Evolutionary conservation across 768 basidiomycete genomes (phyloP).

Genomic region (Asterophora lycoperdoides): DNA sequence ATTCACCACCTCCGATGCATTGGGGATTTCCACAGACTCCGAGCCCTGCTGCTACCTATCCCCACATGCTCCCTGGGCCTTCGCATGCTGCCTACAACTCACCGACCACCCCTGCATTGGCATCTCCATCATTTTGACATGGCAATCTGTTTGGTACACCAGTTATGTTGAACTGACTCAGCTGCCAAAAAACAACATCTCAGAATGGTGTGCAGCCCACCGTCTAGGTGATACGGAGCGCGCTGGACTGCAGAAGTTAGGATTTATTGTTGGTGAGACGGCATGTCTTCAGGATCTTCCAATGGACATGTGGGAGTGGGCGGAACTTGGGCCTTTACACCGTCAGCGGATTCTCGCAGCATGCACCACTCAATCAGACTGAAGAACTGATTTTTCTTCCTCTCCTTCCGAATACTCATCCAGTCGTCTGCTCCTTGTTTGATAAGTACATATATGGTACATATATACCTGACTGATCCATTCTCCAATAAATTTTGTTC

Average conservation of each 20-base stretch:
- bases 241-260: slow-evolving; percentile 10
- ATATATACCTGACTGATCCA: background rate
- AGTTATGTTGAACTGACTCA: background rate
- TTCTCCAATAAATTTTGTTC: background rate
- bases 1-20: background rate
- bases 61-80: background rate
- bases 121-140: background rate
- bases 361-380: background rate
- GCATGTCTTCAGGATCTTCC: background rate
- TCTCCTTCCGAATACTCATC: background rate
- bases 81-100: background rate
- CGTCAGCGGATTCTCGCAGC: slow-evolving; percentile 6
- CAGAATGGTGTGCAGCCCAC: background rate
- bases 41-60: background rate
- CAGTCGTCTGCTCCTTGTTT: background rate
- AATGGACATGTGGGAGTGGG: slow-evolving; percentile 6
- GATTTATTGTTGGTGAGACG: slow-evolving; percentile 9
- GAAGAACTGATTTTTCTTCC: no score
- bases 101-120: background rate
- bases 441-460: background rate
- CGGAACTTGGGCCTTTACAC: slow-evolving; percentile 11
- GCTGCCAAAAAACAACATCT: background rate
- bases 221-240: background rate
- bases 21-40: slow-evolving; percentile 1
- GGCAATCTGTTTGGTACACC: background rate